These are phyloP conservation scores for Artemisia annua DNA, from an alignment of 129 eudicot species.

Conservation along the genomic window DNA sequence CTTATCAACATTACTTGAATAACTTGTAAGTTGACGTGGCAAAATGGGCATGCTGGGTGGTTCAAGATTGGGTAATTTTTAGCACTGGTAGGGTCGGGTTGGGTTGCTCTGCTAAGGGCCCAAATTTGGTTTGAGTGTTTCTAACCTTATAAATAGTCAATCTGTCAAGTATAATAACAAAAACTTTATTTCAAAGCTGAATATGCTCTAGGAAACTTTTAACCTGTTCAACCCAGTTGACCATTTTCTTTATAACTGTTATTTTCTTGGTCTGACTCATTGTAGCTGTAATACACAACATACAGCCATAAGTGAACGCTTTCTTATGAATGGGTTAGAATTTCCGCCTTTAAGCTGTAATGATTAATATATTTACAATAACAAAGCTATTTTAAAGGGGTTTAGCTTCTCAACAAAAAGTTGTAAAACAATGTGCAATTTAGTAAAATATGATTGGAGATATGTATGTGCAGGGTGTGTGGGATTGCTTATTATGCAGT, in stretches of 20 bases:
- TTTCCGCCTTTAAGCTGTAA: not conserved
- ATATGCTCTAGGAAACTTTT: not conserved
- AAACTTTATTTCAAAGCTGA: not conserved
- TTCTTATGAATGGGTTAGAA: not conserved
- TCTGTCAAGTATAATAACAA: not conserved
- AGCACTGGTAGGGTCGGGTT: no score
- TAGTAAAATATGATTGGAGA: conserved; percentile 10
- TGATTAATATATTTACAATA: not conserved
- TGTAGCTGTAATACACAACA: not conserved
- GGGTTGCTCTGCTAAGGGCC: no score
- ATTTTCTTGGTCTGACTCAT: not conserved
- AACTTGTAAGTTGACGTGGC: conserved; percentile 10
- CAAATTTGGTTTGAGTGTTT: not conserved
- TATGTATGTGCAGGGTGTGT: not conserved
- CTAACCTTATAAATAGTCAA: not conserved
- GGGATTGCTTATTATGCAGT: no score
- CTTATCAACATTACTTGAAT: conserved; percentile 2
- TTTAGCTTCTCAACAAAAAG: not conserved
- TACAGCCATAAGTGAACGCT: not conserved
- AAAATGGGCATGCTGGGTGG: not conserved
- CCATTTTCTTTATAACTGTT: not conserved
- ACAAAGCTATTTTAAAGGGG: not conserved
- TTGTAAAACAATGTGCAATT: not conserved
- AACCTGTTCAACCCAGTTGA: not conserved
- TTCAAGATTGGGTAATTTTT: no score